Conservation (phyloP, 2,329 filamentous ascomycete species). For the Colletotrichum lupini region DNA sequence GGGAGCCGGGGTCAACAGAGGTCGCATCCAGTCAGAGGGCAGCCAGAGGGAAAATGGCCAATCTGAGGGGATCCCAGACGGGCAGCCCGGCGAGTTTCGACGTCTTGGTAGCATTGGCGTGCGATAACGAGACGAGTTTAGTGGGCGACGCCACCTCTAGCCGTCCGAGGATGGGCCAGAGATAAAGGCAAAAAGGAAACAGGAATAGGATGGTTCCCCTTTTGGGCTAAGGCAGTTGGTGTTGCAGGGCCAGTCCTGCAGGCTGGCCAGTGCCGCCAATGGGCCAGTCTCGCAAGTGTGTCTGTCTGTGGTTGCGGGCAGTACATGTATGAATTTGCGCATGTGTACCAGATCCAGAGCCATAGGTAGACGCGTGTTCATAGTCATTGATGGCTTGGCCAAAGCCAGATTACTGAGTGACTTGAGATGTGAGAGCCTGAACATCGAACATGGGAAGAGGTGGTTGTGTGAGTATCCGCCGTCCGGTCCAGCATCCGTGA, state of each 20-base stretch:
- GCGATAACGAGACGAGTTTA: conserved; percentile 33
- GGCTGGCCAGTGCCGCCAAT: neutral
- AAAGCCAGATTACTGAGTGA: neutral
- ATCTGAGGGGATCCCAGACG: conserved; percentile 17
- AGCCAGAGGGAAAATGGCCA: neutral
- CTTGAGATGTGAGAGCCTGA: conserved; percentile 1
- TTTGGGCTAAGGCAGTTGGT: conserved; percentile 15
- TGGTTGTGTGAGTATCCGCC: neutral
- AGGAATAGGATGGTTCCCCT: conserved; percentile 25
- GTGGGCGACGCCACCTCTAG: conserved; percentile 32
- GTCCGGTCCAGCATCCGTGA: neutral
- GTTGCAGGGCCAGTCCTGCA: neutral
- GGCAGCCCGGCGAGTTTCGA: conserved; percentile 28
- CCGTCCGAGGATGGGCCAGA: conserved; percentile 27
- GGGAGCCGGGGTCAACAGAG: conserved; percentile 14
- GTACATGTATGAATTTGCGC: too few relatives aligned
- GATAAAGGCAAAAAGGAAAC: conserved; percentile 33
- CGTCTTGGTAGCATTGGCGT: conserved; percentile 25
- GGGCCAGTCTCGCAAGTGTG: neutral
- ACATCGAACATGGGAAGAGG: neutral
- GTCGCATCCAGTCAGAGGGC: conserved; percentile 13
- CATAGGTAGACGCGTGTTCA: neutral
- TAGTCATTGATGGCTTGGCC: neutral
- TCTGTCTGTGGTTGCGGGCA: too few relatives aligned
- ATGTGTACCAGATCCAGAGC: neutral